Conservation (phyloP, 352 stramenopile genomes). For the Pythium brachiatum region DNA sequence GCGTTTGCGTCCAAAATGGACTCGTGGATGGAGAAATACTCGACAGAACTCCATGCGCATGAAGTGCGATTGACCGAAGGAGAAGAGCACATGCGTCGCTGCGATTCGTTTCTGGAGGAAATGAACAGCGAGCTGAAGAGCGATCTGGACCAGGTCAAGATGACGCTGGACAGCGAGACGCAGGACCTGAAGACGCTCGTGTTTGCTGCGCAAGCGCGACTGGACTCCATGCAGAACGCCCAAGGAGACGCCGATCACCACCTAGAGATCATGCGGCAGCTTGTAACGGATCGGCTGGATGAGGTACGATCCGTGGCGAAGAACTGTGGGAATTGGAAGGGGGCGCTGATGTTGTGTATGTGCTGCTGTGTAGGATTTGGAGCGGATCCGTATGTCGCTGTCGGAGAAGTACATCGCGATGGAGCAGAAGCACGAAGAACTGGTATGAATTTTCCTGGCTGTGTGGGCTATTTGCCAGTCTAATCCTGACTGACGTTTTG, state of each 20-base stretch:
- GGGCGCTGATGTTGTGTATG: background rate
- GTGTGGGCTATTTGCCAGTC: background rate
- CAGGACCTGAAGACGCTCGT: slow-evolving; percentile 54
- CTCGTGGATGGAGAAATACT: slow-evolving; percentile 70
- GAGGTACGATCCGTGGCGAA: slow-evolving; percentile 29
- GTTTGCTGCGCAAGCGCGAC: slow-evolving; percentile 38
- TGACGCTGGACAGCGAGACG: slow-evolving; percentile 32
- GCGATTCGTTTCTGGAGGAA: slow-evolving; percentile 39
- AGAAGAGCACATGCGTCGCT: slow-evolving; percentile 42
- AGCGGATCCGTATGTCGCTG: slow-evolving; percentile 46
- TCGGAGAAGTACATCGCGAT: slow-evolving; percentile 57
- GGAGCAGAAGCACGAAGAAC: slow-evolving; percentile 37
- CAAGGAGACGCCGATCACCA: slow-evolving; percentile 39
- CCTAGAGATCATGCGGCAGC: slow-evolving; percentile 38
- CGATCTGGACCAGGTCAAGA: slow-evolving; percentile 23
- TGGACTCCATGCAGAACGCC: slow-evolving; percentile 37
- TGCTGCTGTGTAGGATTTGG: slow-evolving; percentile 37
- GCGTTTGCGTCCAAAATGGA: slow-evolving; percentile 39
- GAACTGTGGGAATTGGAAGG: too few relatives aligned
- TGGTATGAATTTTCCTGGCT: slow-evolving; percentile 27
- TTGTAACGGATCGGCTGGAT: slow-evolving; percentile 40
- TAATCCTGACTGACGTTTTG: background rate
- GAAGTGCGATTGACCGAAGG: slow-evolving; percentile 30
- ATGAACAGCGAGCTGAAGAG: slow-evolving; percentile 33
- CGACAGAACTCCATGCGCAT: slow-evolving; percentile 39